These are phyloP conservation scores for Trichophyton schoenleinii DNA, from an alignment of 2,329 filamentous ascomycete genomes.

Conservation along the genomic window DNA sequence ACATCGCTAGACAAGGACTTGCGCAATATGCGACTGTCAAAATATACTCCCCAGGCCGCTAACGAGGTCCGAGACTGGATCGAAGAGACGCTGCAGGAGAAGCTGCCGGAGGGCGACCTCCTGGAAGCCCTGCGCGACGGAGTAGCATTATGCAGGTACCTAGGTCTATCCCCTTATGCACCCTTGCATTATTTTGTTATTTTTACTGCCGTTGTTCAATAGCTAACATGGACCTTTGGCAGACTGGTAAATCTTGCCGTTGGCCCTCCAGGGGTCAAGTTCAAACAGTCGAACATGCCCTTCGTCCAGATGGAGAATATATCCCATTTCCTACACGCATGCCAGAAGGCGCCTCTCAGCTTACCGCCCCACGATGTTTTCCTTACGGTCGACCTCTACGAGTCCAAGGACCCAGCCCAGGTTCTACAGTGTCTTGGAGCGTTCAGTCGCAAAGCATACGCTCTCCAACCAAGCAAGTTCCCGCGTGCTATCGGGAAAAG, in stretches of 20 bases:
- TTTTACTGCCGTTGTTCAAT: neutral
- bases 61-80: constrained; percentile 80
- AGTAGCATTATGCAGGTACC: constrained; percentile 77
- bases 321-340: constrained; percentile 82
- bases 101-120: constrained; percentile 60
- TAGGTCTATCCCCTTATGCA: neutral
- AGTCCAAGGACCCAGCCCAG: constrained; percentile 89
- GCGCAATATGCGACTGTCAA: constrained; percentile 79
- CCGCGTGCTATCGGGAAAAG: constrained; percentile 63
- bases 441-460: constrained; percentile 77
- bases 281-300: constrained; percentile 86
- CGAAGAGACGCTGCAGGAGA: constrained; percentile 63
- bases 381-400: constrained; percentile 90
- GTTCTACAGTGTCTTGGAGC: constrained; percentile 85
- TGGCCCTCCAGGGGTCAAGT: constrained; percentile 68
- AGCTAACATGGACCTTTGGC: neutral
- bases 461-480: constrained; percentile 60
- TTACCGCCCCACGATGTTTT: constrained; percentile 91
- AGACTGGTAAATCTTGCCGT: constrained; percentile 73
- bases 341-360: constrained; percentile 70
- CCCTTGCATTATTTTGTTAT: constrained; percentile 17
- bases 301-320: constrained; percentile 99
- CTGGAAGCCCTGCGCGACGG: constrained; percentile 83
- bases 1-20: constrained; percentile 89
- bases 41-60: constrained; percentile 83